A percentile compares a stretch with the other conserved stretches of the same genome.
phyloP scores from a whole-genome alignment of 2,329 filamentous ascomycete genomes.

The Didymella sp. region DNA sequence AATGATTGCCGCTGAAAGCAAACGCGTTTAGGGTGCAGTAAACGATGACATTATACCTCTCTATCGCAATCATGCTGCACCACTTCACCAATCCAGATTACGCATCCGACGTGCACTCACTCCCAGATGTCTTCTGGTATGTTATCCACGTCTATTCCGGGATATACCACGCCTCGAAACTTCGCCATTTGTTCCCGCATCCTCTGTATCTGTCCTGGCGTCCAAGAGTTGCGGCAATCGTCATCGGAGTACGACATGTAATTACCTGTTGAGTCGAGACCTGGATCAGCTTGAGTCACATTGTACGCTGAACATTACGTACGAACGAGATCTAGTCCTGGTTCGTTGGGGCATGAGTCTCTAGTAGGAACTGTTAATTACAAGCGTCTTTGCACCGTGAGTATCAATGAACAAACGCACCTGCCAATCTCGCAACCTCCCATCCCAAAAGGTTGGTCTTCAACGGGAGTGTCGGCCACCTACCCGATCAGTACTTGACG shows the following conservation, averaged over 20 bases:
- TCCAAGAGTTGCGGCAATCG: conserved; percentile 1
- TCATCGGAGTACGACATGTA: conserved; percentile 4
- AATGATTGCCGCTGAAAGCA: background rate
- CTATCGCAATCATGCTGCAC: background rate
- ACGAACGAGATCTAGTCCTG: background rate
- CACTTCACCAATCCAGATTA: no score
- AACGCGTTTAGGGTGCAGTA: background rate
- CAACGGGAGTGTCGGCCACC: background rate
- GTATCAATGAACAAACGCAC: background rate
- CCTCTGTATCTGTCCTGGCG: conserved; percentile 10
- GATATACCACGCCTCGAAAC: conserved; percentile 5
- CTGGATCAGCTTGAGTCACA: background rate
- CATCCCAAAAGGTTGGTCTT: background rate
- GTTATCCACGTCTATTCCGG: conserved; percentile 3
- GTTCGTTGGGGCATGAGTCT: background rate
- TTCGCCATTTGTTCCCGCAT: conserved; percentile 15
- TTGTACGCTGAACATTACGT: background rate
- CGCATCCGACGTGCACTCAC: background rate
- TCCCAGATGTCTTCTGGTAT: conserved; percentile 1
- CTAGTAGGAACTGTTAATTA: background rate
- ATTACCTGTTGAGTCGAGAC: background rate
- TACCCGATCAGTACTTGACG: background rate
- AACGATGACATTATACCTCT: background rate
- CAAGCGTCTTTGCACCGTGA: background rate
- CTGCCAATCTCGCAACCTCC: conserved; percentile 1